These are phyloP conservation scores for Liriodendron chinense DNA, from an alignment of 164 flowering plant genomes.

Conservation along the genomic window DNA sequence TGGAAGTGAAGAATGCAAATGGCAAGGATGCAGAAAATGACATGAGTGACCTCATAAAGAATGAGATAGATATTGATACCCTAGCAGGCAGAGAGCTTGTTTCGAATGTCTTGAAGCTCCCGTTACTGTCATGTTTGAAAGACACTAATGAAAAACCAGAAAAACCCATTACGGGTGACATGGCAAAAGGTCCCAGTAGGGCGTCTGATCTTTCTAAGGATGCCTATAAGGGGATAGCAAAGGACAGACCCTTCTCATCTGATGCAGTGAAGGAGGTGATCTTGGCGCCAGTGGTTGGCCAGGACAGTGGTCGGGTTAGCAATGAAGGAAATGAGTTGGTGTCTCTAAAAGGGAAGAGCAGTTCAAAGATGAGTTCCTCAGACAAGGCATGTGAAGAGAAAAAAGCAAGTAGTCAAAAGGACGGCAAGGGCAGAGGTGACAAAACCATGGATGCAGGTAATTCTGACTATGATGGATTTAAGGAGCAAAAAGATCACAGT, in stretches of 20 bases:
- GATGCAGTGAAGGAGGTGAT: constrained; percentile 26
- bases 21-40: constrained; percentile 16
- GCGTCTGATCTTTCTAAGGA: constrained; percentile 18
- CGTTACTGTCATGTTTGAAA: constrained; percentile 9
- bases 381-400: constrained; percentile 18
- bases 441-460: constrained; percentile 15
- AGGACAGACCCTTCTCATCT: constrained; percentile 18
- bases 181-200: constrained; percentile 17
- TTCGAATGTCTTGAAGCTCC: constrained; percentile 16
- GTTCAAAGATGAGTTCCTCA: constrained; percentile 20
- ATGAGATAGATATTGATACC: constrained; percentile 30
- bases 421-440: constrained; percentile 20
- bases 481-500: constrained; percentile 23
- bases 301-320: not conserved
- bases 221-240: constrained; percentile 15
- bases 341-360: constrained; percentile 23
- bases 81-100: constrained; percentile 24
- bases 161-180: constrained; percentile 12
- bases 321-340: constrained; percentile 5
- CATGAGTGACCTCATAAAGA: constrained; percentile 15
- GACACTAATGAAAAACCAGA: constrained; percentile 4
- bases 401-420: constrained; percentile 14
- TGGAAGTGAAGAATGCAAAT: constrained; percentile 20
- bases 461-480: constrained; percentile 17
- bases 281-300: constrained; percentile 16